phyloP scores from a whole-genome alignment of 345 rosid genomes.

The Boechera divaricarpa region DNA sequence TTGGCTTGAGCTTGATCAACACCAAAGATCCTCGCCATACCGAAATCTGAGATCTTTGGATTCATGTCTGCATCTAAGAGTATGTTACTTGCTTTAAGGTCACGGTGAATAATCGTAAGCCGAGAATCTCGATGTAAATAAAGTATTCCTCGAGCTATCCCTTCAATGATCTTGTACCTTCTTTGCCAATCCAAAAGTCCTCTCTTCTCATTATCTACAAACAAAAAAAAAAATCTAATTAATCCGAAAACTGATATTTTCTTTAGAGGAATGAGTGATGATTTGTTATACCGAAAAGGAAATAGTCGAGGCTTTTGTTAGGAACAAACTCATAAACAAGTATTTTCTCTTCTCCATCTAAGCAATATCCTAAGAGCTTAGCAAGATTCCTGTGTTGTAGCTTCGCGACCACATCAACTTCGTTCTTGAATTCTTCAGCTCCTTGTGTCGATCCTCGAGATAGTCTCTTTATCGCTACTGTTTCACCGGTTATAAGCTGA shows the following conservation, averaged over 20 bases:
- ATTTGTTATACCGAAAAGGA: slow-evolving; percentile 50
- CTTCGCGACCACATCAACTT: slow-evolving; percentile 52
- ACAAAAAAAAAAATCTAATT: background rate
- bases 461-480: slow-evolving; percentile 60
- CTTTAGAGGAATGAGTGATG: slow-evolving; percentile 7
- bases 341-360: slow-evolving; percentile 55
- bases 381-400: slow-evolving; percentile 63
- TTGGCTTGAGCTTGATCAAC: slow-evolving; percentile 49
- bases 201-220: slow-evolving; percentile 45
- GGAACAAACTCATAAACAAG: slow-evolving; percentile 59
- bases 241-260: background rate
- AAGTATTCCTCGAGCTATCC: slow-evolving; percentile 63
- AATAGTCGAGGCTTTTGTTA: slow-evolving; percentile 55
- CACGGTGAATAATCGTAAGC: slow-evolving; percentile 58
- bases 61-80: slow-evolving; percentile 49
- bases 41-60: slow-evolving; percentile 54
- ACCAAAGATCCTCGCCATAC: slow-evolving; percentile 52
- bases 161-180: slow-evolving; percentile 55
- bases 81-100: slow-evolving; percentile 59
- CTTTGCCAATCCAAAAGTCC: slow-evolving; percentile 54
- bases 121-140: slow-evolving; percentile 63
- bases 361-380: slow-evolving; percentile 56
- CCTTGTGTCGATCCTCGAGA: slow-evolving; percentile 57
- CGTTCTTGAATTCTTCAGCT: slow-evolving; percentile 57
- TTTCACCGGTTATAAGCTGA: slow-evolving; percentile 40